Base-by-base conservation (phyloP, 1,139 yeast species). In the Blastobotrys indianensis region DNA sequence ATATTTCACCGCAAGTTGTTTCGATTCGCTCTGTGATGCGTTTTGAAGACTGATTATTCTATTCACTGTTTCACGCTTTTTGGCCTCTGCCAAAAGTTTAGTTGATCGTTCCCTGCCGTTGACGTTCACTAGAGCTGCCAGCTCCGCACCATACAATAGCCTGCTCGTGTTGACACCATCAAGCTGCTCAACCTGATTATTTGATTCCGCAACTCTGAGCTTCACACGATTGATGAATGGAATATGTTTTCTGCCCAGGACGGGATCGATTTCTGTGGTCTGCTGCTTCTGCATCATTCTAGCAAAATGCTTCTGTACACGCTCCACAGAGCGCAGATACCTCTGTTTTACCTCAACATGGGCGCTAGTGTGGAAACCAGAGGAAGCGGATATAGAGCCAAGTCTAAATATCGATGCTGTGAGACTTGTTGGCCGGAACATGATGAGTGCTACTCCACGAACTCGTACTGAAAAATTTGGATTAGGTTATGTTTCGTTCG, bases 21-120 rank as follows among this genome's bases (percentile, higher is more conserved):
- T 72, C 50, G 73, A 72, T 54, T 85, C 90, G 28, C 67, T 64
- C 41, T 75, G 73, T 56, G 75, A 75, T 28, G 94, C 76, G 65
- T 90, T 90, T 64, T 75, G 82, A 67, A 86, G 75, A 57, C 79
- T 77, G 51, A 88, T 70, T 46, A 90, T 83, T 54, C 96, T 80
- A 54, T 76, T 65, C 30, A 90, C 68, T 0, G 85, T 85, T 46
- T 79, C 80, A 53, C 80, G 79, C 67, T 84, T 86, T 51, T 74
- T 75, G 49, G 73, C 75, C 57, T 83, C 84, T 20, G 60, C 65
- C 30, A 69, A 64, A 35, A 67, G 54, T 15, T 68, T 61, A 28
- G 52, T 60, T 35, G 52, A 45, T 39, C 52, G 34, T 45, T 51
- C 42, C 32, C 43, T 45, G 39, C 52, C 50, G 16, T 69, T 68